Evolutionary conservation across 208 protist species (phyloP).

Genomic region (Leishmania tarentolae): DNA sequence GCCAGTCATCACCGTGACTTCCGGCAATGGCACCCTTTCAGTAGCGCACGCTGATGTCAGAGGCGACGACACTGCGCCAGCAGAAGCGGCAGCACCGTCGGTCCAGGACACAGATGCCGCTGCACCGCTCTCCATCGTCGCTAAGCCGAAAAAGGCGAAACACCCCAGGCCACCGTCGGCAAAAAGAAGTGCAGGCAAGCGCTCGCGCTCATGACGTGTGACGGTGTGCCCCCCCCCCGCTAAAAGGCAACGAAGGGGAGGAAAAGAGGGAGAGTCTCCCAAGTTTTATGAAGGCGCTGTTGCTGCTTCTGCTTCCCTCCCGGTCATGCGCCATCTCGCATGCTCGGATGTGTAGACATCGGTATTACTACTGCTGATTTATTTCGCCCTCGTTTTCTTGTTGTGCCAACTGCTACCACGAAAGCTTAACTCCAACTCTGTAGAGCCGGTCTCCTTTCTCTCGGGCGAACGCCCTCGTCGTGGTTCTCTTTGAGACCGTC

Average conservation of each 20-base stretch:
- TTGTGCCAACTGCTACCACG: not conserved
- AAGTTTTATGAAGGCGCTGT: not conserved
- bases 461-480: not conserved
- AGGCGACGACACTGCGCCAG: not conserved
- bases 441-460: not conserved
- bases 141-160: not conserved
- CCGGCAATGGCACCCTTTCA: not conserved
- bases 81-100: not conserved
- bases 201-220: conserved; percentile 12
- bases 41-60: not conserved
- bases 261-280: not conserved
- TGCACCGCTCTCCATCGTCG: not conserved
- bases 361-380: not conserved
- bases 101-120: not conserved
- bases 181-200: conserved; percentile 9
- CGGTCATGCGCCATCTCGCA: not conserved
- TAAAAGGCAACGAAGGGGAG: too few species aligned
- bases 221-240: not conserved
- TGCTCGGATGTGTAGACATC: not conserved
- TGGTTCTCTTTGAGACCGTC: not conserved
- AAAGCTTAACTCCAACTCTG: not conserved
- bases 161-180: not conserved
- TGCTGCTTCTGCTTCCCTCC: not conserved
- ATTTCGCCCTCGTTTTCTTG: not conserved
- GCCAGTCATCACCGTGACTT: not conserved